Evolutionary conservation across 2,329 filamentous ascomycete species (phyloP).

Genomic region (Trichothecium sympodiale): DNA sequence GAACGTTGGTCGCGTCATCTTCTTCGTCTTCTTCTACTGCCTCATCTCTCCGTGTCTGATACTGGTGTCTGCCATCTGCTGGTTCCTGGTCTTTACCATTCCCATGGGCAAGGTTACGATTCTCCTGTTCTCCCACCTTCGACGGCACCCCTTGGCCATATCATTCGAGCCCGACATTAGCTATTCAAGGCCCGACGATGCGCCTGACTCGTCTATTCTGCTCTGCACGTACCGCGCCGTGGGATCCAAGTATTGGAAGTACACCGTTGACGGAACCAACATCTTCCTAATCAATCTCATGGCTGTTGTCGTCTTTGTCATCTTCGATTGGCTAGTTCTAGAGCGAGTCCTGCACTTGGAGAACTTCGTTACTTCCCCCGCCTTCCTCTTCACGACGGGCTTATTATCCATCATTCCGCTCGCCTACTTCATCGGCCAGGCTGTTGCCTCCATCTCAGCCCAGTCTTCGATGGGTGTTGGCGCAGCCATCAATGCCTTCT

Average conservation of each 20-base stretch:
- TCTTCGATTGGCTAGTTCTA: conserved; percentile 83
- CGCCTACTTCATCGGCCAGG: conserved; percentile 97
- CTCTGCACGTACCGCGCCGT: conserved; percentile 96
- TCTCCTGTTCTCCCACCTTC: conserved; percentile 80
- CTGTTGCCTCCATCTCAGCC: conserved; percentile 94
- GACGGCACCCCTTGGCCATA: conserved; percentile 82
- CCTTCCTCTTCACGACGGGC: conserved; percentile 74
- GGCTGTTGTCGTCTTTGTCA: conserved; percentile 84
- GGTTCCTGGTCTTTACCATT: conserved; percentile 95
- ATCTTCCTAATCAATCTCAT: conserved; percentile 98
- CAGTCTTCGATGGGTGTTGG: conserved; percentile 98
- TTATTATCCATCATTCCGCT: conserved; percentile 89
- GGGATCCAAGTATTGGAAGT: conserved; percentile 96
- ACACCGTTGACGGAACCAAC: conserved; percentile 95
- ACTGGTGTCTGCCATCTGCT: conserved; percentile 78
- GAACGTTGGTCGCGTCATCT: conserved; percentile 88
- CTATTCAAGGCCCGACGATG: conserved; percentile 56
- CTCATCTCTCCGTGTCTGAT: conserved; percentile 80
- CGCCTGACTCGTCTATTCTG: conserved; percentile 73
- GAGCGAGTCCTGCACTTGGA: conserved; percentile 57
- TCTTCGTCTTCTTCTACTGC: conserved; percentile 94
- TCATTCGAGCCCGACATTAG: conserved; percentile 83
- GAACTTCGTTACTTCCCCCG: conserved; percentile 66
- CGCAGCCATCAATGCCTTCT: conserved; percentile 95
- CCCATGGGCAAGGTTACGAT: conserved; percentile 96